phyloP scores from a whole-genome alignment of 495 filamentous ascomycete species.

The Hypoxylon cercidicola region DNA sequence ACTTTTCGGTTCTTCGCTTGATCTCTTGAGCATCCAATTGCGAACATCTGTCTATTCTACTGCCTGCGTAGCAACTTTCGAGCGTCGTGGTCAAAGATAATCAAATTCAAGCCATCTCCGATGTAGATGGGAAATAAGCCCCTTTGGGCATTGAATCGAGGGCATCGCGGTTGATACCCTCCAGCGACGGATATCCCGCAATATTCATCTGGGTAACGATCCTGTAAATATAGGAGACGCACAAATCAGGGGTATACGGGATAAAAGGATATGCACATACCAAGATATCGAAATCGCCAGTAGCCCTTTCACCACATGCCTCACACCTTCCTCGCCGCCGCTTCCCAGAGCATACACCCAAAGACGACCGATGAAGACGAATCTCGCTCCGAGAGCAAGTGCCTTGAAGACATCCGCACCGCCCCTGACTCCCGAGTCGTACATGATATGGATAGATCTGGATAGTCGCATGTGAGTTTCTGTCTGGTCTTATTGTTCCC shows the following conservation, averaged over 20 bases:
- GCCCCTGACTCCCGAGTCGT: conserved; percentile 68
- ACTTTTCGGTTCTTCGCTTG: not conserved
- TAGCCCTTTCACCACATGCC: conserved; percentile 72
- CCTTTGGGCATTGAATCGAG: conserved; percentile 47
- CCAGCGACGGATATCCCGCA: conserved; percentile 66
- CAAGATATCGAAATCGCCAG: conserved; percentile 73
- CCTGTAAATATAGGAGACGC: too few species aligned
- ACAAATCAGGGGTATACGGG: too few species aligned
- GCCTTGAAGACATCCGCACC: conserved; percentile 71
- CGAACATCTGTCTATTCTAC: not conserved
- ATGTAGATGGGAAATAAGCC: conserved; percentile 33
- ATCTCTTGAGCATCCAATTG: not conserved
- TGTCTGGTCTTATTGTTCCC: too few species aligned
- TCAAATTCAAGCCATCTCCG: conserved; percentile 29
- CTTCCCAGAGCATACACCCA: conserved; percentile 72
- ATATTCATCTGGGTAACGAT: conserved; percentile 60
- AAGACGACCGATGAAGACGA: conserved; percentile 70
- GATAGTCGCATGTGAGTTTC: conserved; percentile 51
- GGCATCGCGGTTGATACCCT: conserved; percentile 62
- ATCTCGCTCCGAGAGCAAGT: conserved; percentile 70
- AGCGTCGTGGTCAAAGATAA: not conserved
- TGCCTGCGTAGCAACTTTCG: not conserved
- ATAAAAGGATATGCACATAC: too few species aligned
- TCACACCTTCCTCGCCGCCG: conserved; percentile 68
- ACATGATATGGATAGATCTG: conserved; percentile 64